Base-by-base conservation (phyloP, 202 grass and related monocot species). In the Saccharum hybrid region DNA sequence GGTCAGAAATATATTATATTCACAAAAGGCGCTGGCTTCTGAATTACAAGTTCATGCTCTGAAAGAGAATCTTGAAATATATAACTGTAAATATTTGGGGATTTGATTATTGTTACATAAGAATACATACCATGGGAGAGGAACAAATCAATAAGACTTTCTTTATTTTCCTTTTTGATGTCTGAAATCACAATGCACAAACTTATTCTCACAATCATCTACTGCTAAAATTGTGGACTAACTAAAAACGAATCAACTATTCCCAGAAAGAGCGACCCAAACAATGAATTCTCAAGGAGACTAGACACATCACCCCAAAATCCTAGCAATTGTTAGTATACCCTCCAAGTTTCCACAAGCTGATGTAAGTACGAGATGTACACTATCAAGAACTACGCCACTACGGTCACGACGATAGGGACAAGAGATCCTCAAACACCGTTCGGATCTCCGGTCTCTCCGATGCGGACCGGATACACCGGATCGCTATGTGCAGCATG, bases 401-500 rank as follows among this genome's bases (percentile, higher is more conserved):
- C n/a, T n/a, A 43, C 19, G 16, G 77, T 85, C 51, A 77, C 4
- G 61, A 60, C 4, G 74, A 84, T 68, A 97, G 49, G 42, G 92
- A 83, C 2, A 76, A 86, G 39, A 98, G 90, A 80, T 98, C 95
- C 82, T 98, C 88, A 7, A 91, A 94, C 34, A 94, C 92, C 23
- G 90, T 93, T 56, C 77, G 49, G 33, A 98, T 94, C 86, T 94
- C 95, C 0, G 95, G 90, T 68, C 95, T 87, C 77, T 98, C 95
- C 0, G 95, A 85, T 0, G 92, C 92, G 0, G 90, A 86, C 9
- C 92, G 87, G 42, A 98, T 89, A 62, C 95, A 98, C 68, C 95
- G 88, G 74, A 93, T 41, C 5, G 95, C 90, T 18, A 98, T 86
- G 45, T 10, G 26, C 76, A 98, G 79, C 85, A 98, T 85, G 85